Evolutionary conservation across 2,329 filamentous ascomycete genomes (phyloP).

Genomic region (Calonectria pseudoturangicola): DNA sequence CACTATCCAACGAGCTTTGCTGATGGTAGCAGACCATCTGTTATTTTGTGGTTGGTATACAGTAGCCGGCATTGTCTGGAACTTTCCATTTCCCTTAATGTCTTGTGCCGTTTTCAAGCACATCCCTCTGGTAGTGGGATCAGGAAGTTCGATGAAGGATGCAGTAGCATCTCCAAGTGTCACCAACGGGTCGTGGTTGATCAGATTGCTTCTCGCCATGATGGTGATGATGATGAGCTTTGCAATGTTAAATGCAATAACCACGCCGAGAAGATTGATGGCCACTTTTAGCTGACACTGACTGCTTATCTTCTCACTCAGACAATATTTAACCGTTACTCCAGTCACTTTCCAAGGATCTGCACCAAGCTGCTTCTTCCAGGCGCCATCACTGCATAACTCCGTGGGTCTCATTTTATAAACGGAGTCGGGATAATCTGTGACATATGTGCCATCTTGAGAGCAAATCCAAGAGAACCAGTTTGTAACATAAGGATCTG

Average conservation of each 20-base stretch:
- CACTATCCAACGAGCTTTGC: background rate
- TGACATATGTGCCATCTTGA: background rate
- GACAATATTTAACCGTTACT: conserved; percentile 15
- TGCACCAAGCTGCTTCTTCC: background rate
- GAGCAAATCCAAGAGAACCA: background rate
- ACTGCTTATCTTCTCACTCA: background rate
- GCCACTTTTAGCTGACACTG: conserved; percentile 21
- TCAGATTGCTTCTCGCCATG: background rate
- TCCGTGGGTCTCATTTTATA: background rate
- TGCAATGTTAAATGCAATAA: conserved; percentile 10
- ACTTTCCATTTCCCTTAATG: background rate
- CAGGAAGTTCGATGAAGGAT: background rate
- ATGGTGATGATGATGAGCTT: background rate
- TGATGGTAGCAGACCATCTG: background rate
- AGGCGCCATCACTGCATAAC: background rate
- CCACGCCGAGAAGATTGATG: background rate
- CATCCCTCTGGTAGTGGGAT: background rate
- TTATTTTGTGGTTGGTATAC: background rate
- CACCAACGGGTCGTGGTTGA: background rate
- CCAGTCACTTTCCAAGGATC: background rate
- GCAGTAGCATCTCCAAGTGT: background rate
- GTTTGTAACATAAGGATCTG: background rate
- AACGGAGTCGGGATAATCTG: background rate
- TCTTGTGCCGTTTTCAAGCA: background rate
- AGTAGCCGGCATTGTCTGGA: background rate